Evolutionary conservation across 148 eudicot species (phyloP), one percentile per base, ranked within the genome.

Genomic region (Suaeda aralocaspica): DNA sequence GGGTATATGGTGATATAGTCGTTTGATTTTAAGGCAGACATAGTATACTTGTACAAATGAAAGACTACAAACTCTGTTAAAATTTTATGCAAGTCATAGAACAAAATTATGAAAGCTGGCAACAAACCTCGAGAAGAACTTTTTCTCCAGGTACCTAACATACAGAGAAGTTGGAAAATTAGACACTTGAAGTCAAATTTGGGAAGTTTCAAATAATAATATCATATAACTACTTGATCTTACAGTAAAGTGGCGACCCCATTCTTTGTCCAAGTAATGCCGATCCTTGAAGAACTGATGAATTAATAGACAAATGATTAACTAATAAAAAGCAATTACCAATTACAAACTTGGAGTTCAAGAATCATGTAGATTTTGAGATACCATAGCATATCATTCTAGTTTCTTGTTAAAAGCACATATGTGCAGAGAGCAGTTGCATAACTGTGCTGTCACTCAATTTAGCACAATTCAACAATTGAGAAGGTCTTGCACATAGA

Each of bases 241-340:
- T 81, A 94, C 99, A 75, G 85, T 77, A 64, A 94, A 89, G 84
- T 86, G 84, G 66, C 70, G 79, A 28, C 99, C 99, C 97, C 97
- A 94, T 81, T 94, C 99, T 80, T 94, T 91, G 73, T 87, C 99
- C 87, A 94, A 73, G 82, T 94, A 94, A 69, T 94, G 97, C 8
- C 99, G 89, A 73, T 94, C 99, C 81, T 94, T 94, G 78, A 94
- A 94, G 80, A 94, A 94, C 99, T 94, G 87, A 70, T 45, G 56
- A 63, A 64, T 62, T 31, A 34, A 49, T 14, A 71, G 51, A 77
- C 66, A 73, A 68, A 64, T 15, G 29, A 34, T 56, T 67, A 26
- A 34, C 50, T 67, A 72, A 14, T 22, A 42, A 41, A 19, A 28
- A 52, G 55, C 24, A 39, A 30, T 67, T 45, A 64, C 25, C 61